Base-by-base conservation (phyloP, 2,329 filamentous ascomycete genomes). In the Pseudomassariella vexata region DNA sequence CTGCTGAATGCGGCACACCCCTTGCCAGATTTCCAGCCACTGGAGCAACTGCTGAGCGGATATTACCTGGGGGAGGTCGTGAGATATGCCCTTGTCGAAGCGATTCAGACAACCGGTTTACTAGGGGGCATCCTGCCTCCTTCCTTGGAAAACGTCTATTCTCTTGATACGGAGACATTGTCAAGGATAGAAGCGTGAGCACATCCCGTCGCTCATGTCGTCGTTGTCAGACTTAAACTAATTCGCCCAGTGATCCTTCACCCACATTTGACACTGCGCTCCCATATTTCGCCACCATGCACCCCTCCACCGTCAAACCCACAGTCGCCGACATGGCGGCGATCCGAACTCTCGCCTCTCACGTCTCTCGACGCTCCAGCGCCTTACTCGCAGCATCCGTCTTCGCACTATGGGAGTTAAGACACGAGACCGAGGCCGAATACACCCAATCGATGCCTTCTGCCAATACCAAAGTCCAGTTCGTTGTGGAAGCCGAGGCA, bases 31-130 rank as follows among this genome's bases (percentile, higher is more conserved):
- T 68, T 68, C 37, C 56, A 59, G 30, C 63, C 62, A 12, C 44
- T 63, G 19, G 45, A 59, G 35, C 50, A 56, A 29, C 60, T 82
- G 40, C 70, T 81, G 24, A 75, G 75, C 44, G 79, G 79, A 21
- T 76, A 72, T 46, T 83, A 84, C 47, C 57, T 84, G 3, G 79
- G 79, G 28, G 79, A 84, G 53, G 69, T 83, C 28, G 73, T 67
- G 42, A 66, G 79, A 12, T 53, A 76, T 9, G 65, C 68, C 0
- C 57, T 81, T 25, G 40, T 79, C 15, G 78, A 82, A 39, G 76
- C 75, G 0, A 67, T 81, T 28, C 56, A 67, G 35, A 65, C 61
- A 0, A 64, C 68, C 0, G 73, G 68, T 0, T 43, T 79, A 1
- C 64, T 81, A 28, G 73, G 71, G 2, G 76, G 76, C 8, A 50